phyloP scores from a whole-genome alignment of 345 rosid species.

The Acer yangbiense region DNA sequence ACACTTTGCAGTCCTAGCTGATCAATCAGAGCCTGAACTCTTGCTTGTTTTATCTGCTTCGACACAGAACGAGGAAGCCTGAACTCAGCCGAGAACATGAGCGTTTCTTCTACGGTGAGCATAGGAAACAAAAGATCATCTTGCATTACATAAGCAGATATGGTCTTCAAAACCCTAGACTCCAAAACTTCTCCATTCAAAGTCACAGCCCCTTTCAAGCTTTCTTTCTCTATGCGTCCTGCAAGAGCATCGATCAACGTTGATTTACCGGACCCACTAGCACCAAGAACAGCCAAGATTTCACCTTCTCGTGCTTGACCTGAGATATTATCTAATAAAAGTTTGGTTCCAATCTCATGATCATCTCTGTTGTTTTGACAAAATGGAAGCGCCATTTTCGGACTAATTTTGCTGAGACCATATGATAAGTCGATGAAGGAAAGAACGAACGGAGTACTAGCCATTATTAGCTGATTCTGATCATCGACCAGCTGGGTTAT shows the following conservation, averaged over 20 bases:
- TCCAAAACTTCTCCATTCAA: constrained; percentile 38
- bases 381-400: too few species aligned
- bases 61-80: constrained; percentile 29
- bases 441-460: too few species aligned
- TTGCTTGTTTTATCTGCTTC: too few species aligned
- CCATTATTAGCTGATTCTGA: too few species aligned
- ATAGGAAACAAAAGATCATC: constrained; percentile 44
- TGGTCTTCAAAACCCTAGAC: constrained; percentile 32
- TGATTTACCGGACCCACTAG: constrained; percentile 47
- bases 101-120: constrained; percentile 45
- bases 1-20: too few species aligned
- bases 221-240: constrained; percentile 32
- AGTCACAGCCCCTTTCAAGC: constrained; percentile 33
- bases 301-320: constrained; percentile 30
- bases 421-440: too few species aligned
- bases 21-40: too few species aligned
- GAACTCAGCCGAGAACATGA: constrained; percentile 47
- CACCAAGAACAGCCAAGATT: constrained; percentile 40
- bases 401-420: too few species aligned
- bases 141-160: constrained; percentile 49
- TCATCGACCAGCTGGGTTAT: too few species aligned
- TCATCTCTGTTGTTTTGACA: too few species aligned
- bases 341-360: too few species aligned
- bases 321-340: too few species aligned
- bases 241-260: constrained; percentile 43